Percentiles rank a stretch among this genome's conserved stretches.
phyloP scores from a whole-genome alignment of 2,329 filamentous ascomycete genomes.

The Diaporthe capsici region DNA sequence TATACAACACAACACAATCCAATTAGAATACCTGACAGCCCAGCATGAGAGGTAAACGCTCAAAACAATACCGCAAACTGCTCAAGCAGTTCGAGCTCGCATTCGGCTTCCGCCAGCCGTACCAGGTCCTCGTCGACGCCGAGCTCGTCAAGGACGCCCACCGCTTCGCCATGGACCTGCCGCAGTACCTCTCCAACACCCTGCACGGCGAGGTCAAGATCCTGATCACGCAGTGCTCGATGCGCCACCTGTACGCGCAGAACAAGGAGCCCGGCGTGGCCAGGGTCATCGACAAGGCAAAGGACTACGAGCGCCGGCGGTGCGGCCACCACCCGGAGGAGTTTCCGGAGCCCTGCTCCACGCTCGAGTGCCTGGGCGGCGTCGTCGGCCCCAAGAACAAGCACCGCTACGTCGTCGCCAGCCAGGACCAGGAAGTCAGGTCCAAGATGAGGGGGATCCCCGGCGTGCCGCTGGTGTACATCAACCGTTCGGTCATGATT shows the following conservation, averaged over 20 bases:
- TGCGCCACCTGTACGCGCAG: slow-evolving; percentile 79
- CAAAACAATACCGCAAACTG: slow-evolving; percentile 79
- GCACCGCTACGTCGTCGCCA: slow-evolving; percentile 83
- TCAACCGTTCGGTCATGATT: slow-evolving; percentile 84
- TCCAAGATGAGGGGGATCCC: slow-evolving; percentile 74
- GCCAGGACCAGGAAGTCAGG: slow-evolving; percentile 76
- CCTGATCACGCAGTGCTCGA: slow-evolving; percentile 76
- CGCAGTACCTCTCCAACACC: slow-evolving; percentile 41
- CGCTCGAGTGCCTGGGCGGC: slow-evolving; percentile 77
- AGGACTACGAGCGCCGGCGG: slow-evolving; percentile 78
- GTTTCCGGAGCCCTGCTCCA: slow-evolving; percentile 78
- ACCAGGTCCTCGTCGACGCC: slow-evolving; percentile 92
- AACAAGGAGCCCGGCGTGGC: slow-evolving; percentile 67
- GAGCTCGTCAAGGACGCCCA: slow-evolving; percentile 86
- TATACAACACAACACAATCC: slow-evolving; percentile 3
- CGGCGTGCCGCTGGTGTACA: slow-evolving; percentile 84
- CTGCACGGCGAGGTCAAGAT: slow-evolving; percentile 85
- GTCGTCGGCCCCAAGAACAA: slow-evolving; percentile 91
- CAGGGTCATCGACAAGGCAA: slow-evolving; percentile 80
- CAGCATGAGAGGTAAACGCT: slow-evolving; percentile 65
- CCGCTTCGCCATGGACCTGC: slow-evolving; percentile 90
- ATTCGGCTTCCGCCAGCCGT: slow-evolving; percentile 93
- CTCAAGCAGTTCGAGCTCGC: slow-evolving; percentile 92
- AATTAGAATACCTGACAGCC: slow-evolving; percentile 21
- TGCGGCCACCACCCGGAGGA: slow-evolving; percentile 84